Conservation (phyloP, 2,329 filamentous ascomycete species). For the Aspergillus ruber region DNA sequence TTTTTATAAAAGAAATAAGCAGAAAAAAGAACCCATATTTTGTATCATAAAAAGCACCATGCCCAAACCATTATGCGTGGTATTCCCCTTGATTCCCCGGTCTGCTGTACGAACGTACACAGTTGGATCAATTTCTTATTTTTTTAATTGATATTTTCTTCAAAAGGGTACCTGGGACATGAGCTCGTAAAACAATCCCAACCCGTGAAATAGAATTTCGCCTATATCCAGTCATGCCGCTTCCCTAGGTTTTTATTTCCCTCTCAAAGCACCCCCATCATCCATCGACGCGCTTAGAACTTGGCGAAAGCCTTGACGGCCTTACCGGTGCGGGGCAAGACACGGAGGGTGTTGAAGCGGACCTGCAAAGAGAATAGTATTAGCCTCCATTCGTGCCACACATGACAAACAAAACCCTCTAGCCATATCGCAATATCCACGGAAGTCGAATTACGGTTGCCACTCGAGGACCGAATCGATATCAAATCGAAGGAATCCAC, state of each 20-base stretch:
- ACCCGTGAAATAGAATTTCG: slow-evolving; percentile 27
- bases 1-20: slow-evolving; percentile 1
- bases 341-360: slow-evolving; percentile 99
- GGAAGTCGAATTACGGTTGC: background rate
- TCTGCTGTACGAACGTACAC: slow-evolving; percentile 20
- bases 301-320: slow-evolving; percentile 96
- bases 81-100: slow-evolving; percentile 6
- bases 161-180: slow-evolving; percentile 37
- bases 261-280: slow-evolving; percentile 25
- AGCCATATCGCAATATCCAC: background rate
- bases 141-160: slow-evolving; percentile 36
- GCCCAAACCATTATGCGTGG: slow-evolving; percentile 9
- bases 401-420: background rate
- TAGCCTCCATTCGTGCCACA: background rate
- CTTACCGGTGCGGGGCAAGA: slow-evolving; percentile 96
- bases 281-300: slow-evolving; percentile 63
- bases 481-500: slow-evolving; percentile 36
- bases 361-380: slow-evolving; percentile 51
- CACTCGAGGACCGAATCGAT: background rate
- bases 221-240: slow-evolving; percentile 34
- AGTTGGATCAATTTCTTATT: slow-evolving; percentile 33
- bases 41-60: slow-evolving; percentile 11
- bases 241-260: slow-evolving; percentile 28
- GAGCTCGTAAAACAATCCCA: slow-evolving; percentile 36
- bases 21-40: slow-evolving; percentile 9